Conservation (phyloP, 2,329 filamentous ascomycete genomes). For the Phyllosticta capitalensis region DNA sequence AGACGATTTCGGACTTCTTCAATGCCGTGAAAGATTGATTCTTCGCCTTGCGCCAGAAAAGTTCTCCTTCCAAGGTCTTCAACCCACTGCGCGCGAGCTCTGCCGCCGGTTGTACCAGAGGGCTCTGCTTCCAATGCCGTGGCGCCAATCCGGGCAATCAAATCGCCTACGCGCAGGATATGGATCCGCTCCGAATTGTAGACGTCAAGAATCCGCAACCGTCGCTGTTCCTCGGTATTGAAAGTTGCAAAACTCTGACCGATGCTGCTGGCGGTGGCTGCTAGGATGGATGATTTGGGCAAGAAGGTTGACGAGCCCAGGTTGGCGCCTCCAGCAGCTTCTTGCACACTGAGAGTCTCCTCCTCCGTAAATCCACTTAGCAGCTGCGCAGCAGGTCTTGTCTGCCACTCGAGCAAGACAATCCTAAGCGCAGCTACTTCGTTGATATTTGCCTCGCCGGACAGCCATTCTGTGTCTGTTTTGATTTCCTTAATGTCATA, state of each 20-base stretch:
- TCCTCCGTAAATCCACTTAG: conserved; percentile 64
- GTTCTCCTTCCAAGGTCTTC: conserved; percentile 24
- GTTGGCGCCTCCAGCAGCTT: conserved; percentile 59
- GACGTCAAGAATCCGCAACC: conserved; percentile 57
- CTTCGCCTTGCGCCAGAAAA: conserved; percentile 29
- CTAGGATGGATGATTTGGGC: conserved; percentile 34
- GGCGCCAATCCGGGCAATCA: conserved; percentile 26
- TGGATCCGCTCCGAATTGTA: conserved; percentile 65
- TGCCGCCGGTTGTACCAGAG: conserved; percentile 16
- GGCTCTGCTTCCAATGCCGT: conserved; percentile 5
- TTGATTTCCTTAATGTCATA: conserved; percentile 75
- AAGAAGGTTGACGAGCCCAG: conserved; percentile 43
- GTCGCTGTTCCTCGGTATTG: conserved; percentile 52
- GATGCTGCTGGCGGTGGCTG: conserved; percentile 17
- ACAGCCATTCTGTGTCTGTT: conserved; percentile 77
- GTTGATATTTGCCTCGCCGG: conserved; percentile 66
- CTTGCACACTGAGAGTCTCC: conserved; percentile 65
- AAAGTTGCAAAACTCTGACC: conserved; percentile 33
- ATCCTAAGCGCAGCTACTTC: conserved; percentile 74
- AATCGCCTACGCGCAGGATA: conserved; percentile 27
- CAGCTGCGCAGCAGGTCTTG: conserved; percentile 63
- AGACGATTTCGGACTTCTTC: conserved; percentile 41
- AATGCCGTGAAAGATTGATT: conserved; percentile 41
- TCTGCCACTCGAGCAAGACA: conserved; percentile 75
- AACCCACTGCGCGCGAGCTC: conserved; percentile 25